Percentiles rank a stretch among this genome's conserved stretches.
phyloP scores from a whole-genome alignment of 148 eudicot species.

The Nyssa sinensis region DNA sequence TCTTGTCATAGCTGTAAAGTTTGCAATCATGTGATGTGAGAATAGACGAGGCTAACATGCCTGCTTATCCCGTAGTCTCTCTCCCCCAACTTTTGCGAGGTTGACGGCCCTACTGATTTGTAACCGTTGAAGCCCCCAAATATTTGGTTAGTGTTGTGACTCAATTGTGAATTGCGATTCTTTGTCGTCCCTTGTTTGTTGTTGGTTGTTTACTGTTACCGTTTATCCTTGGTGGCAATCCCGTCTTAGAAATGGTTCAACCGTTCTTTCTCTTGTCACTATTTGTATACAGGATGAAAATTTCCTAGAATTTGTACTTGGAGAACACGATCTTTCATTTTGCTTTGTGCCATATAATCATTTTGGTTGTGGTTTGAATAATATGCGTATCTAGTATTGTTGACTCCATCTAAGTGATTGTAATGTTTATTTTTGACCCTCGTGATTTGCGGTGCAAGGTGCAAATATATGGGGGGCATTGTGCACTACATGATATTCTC shows the following conservation, averaged over 20 bases:
- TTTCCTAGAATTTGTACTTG: background rate
- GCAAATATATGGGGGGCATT: too few species aligned
- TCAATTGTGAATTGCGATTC: background rate
- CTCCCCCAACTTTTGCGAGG: background rate
- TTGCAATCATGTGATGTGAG: constrained; percentile 14
- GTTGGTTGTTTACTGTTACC: background rate
- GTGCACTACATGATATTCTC: too few species aligned
- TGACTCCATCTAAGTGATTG: too few species aligned
- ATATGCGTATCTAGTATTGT: too few species aligned
- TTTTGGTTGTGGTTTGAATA: too few species aligned
- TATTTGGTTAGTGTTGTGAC: background rate
- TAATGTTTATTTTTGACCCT: too few species aligned
- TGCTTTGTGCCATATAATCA: too few species aligned
- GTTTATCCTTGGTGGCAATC: background rate
- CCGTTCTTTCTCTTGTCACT: background rate
- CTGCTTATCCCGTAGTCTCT: background rate
- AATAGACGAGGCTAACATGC: background rate
- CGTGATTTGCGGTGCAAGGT: too few species aligned
- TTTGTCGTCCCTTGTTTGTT: background rate
- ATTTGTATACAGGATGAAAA: constrained; percentile 6
- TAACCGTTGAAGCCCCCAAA: constrained; percentile 9
- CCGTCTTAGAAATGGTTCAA: background rate
- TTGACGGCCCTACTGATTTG: background rate
- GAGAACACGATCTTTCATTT: background rate
- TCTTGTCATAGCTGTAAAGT: constrained; percentile 16